Evolutionary conservation across 345 rosid genomes (phyloP).

Genomic region (Salix brachista): DNA sequence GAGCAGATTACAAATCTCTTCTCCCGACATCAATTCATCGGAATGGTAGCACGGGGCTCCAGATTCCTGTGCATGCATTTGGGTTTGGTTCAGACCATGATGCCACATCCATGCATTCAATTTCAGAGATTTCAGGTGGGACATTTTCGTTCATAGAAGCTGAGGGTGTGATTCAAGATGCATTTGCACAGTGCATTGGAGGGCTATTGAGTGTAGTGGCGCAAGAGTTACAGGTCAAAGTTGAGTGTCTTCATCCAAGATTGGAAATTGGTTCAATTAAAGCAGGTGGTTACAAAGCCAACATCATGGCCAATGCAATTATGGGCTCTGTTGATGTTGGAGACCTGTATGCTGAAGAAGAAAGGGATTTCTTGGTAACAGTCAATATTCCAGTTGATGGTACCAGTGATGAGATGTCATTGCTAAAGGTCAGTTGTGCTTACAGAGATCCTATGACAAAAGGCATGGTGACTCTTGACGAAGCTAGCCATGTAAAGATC

Average conservation of each 20-base stretch:
- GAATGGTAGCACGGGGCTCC: constrained; percentile 44
- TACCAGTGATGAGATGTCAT: constrained; percentile 35
- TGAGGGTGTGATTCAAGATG: constrained; percentile 82
- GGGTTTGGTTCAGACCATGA: constrained; percentile 94
- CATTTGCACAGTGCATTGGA: constrained; percentile 97
- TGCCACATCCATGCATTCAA: constrained; percentile 84
- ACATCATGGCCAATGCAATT: constrained; percentile 33
- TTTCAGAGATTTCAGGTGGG: constrained; percentile 88
- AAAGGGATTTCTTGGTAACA: constrained; percentile 73
- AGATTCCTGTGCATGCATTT: constrained; percentile 79
- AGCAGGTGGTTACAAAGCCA: constrained; percentile 68
- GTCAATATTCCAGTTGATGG: constrained; percentile 58
- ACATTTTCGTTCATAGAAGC: constrained; percentile 92
- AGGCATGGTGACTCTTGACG: constrained; percentile 43
- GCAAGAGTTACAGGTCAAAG: constrained; percentile 68
- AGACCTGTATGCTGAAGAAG: constrained; percentile 89
- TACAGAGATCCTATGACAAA: constrained; percentile 70
- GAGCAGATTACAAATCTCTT: constrained; percentile 52
- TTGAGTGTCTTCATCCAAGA: constrained; percentile 48
- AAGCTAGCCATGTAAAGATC: constrained; percentile 42
- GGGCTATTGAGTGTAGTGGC: constrained; percentile 90
- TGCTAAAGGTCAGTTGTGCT: constrained; percentile 62
- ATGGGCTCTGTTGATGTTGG: constrained; percentile 65
- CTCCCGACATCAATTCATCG: constrained; percentile 27
- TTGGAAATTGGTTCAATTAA: constrained; percentile 54